Base-by-base conservation (phyloP, 179 eudicot species). In the Beta corolliflora region DNA sequence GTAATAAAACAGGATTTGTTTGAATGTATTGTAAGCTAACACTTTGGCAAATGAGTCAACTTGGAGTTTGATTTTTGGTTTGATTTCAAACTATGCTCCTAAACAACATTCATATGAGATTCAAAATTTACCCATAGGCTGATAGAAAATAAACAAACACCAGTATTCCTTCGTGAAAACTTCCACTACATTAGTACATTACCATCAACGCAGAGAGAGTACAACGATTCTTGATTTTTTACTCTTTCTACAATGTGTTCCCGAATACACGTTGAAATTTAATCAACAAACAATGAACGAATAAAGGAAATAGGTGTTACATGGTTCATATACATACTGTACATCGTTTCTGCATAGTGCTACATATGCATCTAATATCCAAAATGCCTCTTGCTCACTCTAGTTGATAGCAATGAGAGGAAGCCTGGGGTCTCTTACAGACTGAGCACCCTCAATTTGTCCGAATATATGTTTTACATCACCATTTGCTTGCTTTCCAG, bases 351-450 rank as follows among this genome's bases (percentile, higher is more conserved):
- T 73, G 82, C 79, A 72, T 76, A 76, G 31, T 52, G 55, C 67
- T 76, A 64, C 60, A 81, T 75, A 80, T 80, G 79, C 85, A 73
- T 81, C 84, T 81, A 78, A 55, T 36, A 29, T 72, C 78, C 84
- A 67, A 58, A 81, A 78, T 56, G 56, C 48, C 36, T 2, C 58
- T 7, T 29, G 19, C 83, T 31, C 71, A 48, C 52, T 77, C 82
- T 75, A 93, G 77, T 94, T 94, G 23, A 94, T 86, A 81, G 98
- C 88, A 53, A 92, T 89, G 84, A 93, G 97, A 71, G 98, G 97
- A 86, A 86, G 82, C 75, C 97, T 81, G 9, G 94, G 81, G 87
- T 92, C 98, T 86, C 91, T 85, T 77, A 86, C 71, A 46, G 93
- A 86, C 58, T 88, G 88, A 53, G 86, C 84, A 60, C 88, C 84